phyloP scores from a whole-genome alignment of 768 basidiomycete genomes.

The Serendipita vermifera region DNA sequence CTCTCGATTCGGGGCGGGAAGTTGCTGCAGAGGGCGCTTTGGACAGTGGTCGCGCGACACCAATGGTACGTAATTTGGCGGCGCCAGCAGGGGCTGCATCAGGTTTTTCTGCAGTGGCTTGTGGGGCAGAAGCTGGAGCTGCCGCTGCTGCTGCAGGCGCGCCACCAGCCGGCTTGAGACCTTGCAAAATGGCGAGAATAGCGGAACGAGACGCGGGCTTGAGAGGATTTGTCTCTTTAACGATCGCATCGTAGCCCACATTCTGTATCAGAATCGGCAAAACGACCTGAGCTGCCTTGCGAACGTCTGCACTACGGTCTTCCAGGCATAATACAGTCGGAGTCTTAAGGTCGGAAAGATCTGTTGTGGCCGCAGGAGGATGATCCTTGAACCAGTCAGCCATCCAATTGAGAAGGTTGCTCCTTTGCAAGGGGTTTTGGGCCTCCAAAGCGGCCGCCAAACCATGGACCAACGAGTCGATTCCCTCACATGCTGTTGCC shows the following conservation, averaged over 20 bases:
- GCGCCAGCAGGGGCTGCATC: slow-evolving; percentile 21
- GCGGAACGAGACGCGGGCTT: slow-evolving; percentile 84
- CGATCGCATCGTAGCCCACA: slow-evolving; percentile 71
- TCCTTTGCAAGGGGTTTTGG: slow-evolving; percentile 76
- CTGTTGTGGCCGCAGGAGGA: slow-evolving; percentile 39
- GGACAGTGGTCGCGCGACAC: slow-evolving; percentile 20
- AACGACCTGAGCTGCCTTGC: slow-evolving; percentile 78
- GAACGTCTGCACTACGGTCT: slow-evolving; percentile 80
- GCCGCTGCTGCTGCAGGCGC: slow-evolving; percentile 27
- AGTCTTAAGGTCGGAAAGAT: slow-evolving; percentile 55
- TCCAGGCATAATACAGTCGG: slow-evolving; percentile 68
- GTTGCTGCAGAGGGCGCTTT: slow-evolving; percentile 13
- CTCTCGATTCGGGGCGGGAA: slow-evolving; percentile 13
- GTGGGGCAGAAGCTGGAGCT: slow-evolving; percentile 17
- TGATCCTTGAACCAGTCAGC: slow-evolving; percentile 65
- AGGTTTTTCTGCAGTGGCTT: slow-evolving; percentile 19
- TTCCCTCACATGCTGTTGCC: slow-evolving; percentile 64
- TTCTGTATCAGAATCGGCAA: slow-evolving; percentile 60
- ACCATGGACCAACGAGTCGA: slow-evolving; percentile 71
- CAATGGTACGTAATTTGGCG: slow-evolving; percentile 5
- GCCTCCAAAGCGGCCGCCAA: slow-evolving; percentile 72
- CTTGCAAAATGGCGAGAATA: slow-evolving; percentile 79
- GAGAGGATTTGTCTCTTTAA: slow-evolving; percentile 72
- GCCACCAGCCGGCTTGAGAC: slow-evolving; percentile 39
- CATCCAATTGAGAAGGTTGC: slow-evolving; percentile 66